Evolutionary conservation across 371 early-diverging fungal genomes (phyloP), one percentile per base, ranked within the genome.

Genomic region (Catenaria anguillulae): DNA sequence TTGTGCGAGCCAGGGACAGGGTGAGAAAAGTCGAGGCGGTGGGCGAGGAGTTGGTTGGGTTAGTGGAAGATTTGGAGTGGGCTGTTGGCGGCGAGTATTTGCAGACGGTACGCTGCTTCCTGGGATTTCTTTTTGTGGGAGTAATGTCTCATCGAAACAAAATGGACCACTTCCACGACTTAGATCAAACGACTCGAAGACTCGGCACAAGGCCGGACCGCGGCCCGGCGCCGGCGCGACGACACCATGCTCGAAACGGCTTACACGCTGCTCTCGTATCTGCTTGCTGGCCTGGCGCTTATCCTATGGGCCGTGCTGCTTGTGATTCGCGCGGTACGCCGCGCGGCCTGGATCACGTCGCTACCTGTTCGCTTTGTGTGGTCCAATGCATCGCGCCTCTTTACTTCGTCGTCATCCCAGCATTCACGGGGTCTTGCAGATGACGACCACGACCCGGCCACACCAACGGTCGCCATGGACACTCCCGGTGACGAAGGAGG

Each of bases 181-280:
- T 46, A 50, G 52, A 50, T 50, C 52, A 50, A 50, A 23, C 52
- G 52, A 1, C 6, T 50, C 52, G 52, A 50, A 4, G 52, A 50
- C 52, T 10, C 8, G 21, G 52, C 31, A 17, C 52, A 29, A 15
- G 52, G 29, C 52, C 26, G 52, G 45, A 21, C 45, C 19, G 10
- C 10, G 8, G 26, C 29, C 29, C 26, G 8, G 29, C 52, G 52
- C 6, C 40, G 40, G 10, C 5, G 13, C 31, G 29, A 29, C 31
- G 52, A 50, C 52, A 23, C 26, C 2, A 17, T 29, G 29, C 52
- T 50, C 31, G 52, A 50, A 31, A 10, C 29, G 15, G 26, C 13
- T 4, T 50, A 29, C 52, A 50, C 52, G 52, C 52, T 50, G 29
- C 45, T 43, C 19, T 10, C 10, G 10, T 43, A 43, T 23, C 21